phyloP scores from a whole-genome alignment of 768 basidiomycete species.

The Fistulinella prunicolor region DNA sequence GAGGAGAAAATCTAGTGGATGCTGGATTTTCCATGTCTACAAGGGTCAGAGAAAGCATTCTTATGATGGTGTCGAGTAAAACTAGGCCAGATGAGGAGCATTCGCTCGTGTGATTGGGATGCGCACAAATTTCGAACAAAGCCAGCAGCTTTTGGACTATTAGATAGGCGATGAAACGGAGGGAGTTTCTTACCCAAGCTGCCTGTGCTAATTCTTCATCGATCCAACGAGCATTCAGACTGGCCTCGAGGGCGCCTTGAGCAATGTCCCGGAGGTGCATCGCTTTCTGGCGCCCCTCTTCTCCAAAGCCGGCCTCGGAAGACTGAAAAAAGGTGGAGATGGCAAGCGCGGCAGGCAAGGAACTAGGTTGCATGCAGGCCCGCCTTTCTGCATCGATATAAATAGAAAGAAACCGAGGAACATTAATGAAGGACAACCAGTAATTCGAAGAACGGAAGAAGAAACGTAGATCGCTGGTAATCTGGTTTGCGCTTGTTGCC shows the following conservation, averaged over 20 bases:
- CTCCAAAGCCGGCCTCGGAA: constrained; percentile 54
- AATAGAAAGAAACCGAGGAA: constrained; percentile 62
- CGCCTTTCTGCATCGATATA: constrained; percentile 55
- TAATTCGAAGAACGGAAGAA: constrained; percentile 63
- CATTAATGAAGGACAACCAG: constrained; percentile 73
- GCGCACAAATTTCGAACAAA: constrained; percentile 68
- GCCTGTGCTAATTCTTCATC: constrained; percentile 74
- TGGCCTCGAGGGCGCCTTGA: constrained; percentile 67
- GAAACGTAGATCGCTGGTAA: constrained; percentile 59
- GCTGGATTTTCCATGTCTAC: constrained; percentile 58
- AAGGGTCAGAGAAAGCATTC: constrained; percentile 52
- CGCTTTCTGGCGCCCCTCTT: constrained; percentile 52
- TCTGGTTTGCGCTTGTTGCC: constrained; percentile 44
- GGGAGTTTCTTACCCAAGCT: constrained; percentile 56
- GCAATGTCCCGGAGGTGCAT: constrained; percentile 63
- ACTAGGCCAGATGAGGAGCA: constrained; percentile 56
- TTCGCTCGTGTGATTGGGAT: constrained; percentile 54
- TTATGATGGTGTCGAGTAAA: constrained; percentile 68
- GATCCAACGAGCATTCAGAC: constrained; percentile 66
- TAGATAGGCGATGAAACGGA: constrained; percentile 6
- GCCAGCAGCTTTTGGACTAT: constrained; percentile 51
- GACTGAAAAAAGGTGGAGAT: constrained; percentile 70
- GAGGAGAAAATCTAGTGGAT: constrained; percentile 46
- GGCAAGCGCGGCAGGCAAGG: constrained; percentile 60
- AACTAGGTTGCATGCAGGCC: constrained; percentile 61